Evolutionary conservation across 768 basidiomycete genomes (phyloP).

Genomic region (Boletus speciosus): DNA sequence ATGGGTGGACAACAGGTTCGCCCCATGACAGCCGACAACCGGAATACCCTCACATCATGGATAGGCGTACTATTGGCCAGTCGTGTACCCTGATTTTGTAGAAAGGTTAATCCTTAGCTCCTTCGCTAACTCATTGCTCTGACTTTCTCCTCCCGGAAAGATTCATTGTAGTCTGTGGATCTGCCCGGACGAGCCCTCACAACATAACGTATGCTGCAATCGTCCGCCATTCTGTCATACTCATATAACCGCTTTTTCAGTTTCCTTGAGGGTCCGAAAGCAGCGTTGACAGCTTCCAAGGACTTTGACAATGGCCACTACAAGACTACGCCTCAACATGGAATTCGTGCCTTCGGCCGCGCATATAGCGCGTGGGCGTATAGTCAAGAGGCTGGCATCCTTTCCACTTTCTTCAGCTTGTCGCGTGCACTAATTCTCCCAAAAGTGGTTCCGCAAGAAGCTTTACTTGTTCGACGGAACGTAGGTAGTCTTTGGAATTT

Average conservation of each 20-base stretch:
- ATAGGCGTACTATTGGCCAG: slow-evolving; percentile 56
- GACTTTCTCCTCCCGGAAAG: slow-evolving; percentile 24
- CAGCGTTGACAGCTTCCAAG: slow-evolving; percentile 48
- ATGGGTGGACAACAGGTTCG: slow-evolving; percentile 54
- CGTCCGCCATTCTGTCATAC: background rate
- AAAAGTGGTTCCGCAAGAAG: slow-evolving; percentile 57
- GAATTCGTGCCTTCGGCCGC: slow-evolving; percentile 53
- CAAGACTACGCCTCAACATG: slow-evolving; percentile 41
- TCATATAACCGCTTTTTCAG: slow-evolving; percentile 25
- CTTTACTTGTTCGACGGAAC: slow-evolving; percentile 40
- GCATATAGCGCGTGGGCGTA: slow-evolving; percentile 60
- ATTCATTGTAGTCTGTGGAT: slow-evolving; percentile 50
- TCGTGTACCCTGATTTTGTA: slow-evolving; percentile 52
- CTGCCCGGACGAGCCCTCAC: slow-evolving; percentile 53
- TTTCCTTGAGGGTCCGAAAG: slow-evolving; percentile 59
- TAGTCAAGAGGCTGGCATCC: slow-evolving; percentile 44
- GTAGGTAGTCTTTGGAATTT: slow-evolving; percentile 23
- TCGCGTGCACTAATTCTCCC: background rate
- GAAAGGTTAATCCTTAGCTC: slow-evolving; percentile 35
- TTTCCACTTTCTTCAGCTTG: background rate
- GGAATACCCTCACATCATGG: background rate
- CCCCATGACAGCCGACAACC: background rate
- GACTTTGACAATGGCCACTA: slow-evolving; percentile 57
- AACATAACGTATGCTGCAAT: slow-evolving; percentile 45
- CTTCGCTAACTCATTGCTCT: background rate